Evolutionary conservation across 1,139 yeast species (phyloP), one percentile per base, ranked within the genome.

Genomic region (Candida gigantensis): DNA sequence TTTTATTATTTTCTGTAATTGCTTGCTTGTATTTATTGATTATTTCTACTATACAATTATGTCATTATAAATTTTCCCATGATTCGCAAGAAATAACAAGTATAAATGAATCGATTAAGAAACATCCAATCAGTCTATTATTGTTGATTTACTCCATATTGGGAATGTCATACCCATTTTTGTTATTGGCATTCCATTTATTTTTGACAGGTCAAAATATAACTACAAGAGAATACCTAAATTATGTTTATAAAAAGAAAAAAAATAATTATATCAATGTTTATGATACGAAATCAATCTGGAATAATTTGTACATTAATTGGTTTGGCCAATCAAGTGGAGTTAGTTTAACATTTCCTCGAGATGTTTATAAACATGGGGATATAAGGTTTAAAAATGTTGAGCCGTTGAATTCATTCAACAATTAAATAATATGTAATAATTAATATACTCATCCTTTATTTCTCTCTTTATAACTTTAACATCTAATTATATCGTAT

Each of bases 201-300:
- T 72, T 64, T 36, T 57, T 84, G 33, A 73, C 80, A 0, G 52
- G 74, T 0, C 68, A 75, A n/a, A 82, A 81, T 40, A 68, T 83
- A 46, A 81, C 90, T 12, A 84, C 95, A 4, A 65, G 89, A 45
- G 92, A 84, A 46, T 83, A 73, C 47, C 59, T 84, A 35, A 71
- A 68, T 55, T 46, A 68, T 54, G 55, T 61, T 36, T 45, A 42
- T 24, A 40, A 62, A 49, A 37, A 36, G 15, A 30, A 28, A 10
- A 28, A 31, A 10, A 28, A 15, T 12, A 29, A 33, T 13, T 72
- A 61, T 41, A 55, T 60, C 30, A 74, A 74, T 47, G 73, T 76
- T 2, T 80, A 60, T 53, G 68, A 73, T 35, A 59, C 68, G 1
- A 54, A 57, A 1, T 57, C 60, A n/a, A 42, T 63, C 1, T 36